Percentiles rank a stretch among this genome's conserved stretches.
These are phyloP conservation scores for Annona cherimola DNA, from an alignment of 164 flowering plant genomes.

Conservation along the genomic window DNA sequence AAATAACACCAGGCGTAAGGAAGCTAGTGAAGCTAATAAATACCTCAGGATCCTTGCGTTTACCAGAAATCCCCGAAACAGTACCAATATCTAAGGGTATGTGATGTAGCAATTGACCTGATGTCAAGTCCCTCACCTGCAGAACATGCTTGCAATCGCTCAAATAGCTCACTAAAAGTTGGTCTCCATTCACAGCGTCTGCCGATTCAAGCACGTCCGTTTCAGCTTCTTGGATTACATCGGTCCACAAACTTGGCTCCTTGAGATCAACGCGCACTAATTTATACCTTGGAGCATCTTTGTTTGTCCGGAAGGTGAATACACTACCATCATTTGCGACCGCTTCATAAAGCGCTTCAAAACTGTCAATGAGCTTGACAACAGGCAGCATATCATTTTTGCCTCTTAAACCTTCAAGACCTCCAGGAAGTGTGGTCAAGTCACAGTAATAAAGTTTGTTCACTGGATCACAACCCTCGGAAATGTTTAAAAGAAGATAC, in stretches of 20 bases:
- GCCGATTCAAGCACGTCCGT: conserved; percentile 86
- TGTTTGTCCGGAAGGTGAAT: conserved; percentile 85
- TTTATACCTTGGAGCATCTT: conserved; percentile 90
- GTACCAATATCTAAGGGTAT: conserved; percentile 89
- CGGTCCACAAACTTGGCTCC: conserved; percentile 71
- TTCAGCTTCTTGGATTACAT: conserved; percentile 61
- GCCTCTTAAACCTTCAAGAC: conserved; percentile 60
- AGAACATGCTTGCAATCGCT: conserved; percentile 84
- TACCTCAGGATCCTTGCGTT: conserved; percentile 55
- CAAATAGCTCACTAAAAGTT: conserved; percentile 74
- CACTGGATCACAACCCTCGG: conserved; percentile 72
- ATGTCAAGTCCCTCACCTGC: conserved; percentile 79
- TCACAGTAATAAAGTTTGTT: conserved; percentile 92
- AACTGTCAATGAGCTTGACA: conserved; percentile 72
- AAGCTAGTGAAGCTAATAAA: conserved; percentile 85
- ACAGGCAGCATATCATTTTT: conserved; percentile 62
- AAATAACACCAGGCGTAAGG: conserved; percentile 84
- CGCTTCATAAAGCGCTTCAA: conserved; percentile 66
- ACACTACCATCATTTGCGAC: conserved; percentile 82
- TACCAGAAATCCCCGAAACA: conserved; percentile 57
- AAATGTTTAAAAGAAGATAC: conserved; percentile 64
- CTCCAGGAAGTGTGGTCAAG: conserved; percentile 59
- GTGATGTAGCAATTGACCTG: conserved; percentile 64
- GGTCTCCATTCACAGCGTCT: conserved; percentile 60
- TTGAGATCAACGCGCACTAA: conserved; percentile 72